Evolutionary conservation across 495 filamentous ascomycete species (phyloP).

Genomic region (Saxispiralis lemnorum): DNA sequence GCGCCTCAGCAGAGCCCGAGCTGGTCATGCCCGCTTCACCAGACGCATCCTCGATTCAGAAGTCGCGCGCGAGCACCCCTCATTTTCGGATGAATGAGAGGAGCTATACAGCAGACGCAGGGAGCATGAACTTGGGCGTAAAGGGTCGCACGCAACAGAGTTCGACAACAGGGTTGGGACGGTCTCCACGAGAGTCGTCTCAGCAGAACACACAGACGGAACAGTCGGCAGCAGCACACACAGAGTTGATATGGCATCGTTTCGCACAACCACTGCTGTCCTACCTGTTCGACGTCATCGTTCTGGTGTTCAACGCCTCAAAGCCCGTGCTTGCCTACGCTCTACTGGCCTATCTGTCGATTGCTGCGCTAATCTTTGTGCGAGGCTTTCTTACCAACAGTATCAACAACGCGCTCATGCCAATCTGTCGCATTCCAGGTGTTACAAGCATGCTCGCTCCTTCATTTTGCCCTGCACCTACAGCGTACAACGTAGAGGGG

Average conservation of each 20-base stretch:
- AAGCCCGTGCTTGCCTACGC: conserved; percentile 39
- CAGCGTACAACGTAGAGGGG: conserved; percentile 1
- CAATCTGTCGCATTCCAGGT: conserved; percentile 48
- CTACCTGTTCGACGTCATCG: conserved; percentile 34
- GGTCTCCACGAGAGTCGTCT: not conserved
- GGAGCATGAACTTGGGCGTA: not conserved
- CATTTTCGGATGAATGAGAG: conserved; percentile 13
- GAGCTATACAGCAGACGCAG: conserved; percentile 9
- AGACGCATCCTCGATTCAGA: conserved; percentile 3
- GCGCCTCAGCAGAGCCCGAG: conserved; percentile 26
- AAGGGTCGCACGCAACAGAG: conserved; percentile 5
- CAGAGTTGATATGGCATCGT: conserved; percentile 2
- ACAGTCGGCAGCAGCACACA: not conserved
- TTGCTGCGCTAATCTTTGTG: conserved; percentile 31
- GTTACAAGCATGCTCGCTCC: conserved; percentile 34
- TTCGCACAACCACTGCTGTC: conserved; percentile 20
- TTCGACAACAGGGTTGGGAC: not conserved
- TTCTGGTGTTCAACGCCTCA: conserved; percentile 30
- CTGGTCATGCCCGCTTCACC: conserved; percentile 32
- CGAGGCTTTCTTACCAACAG: conserved; percentile 34
- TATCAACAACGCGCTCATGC: conserved; percentile 33
- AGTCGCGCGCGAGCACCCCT: conserved; percentile 2
- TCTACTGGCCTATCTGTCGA: conserved; percentile 33
- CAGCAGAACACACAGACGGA: conserved; percentile 5
- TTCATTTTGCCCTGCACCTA: conserved; percentile 35